These are phyloP conservation scores for Geoglossum glabrum DNA, from an alignment of 495 filamentous ascomycete species.

Conservation along the genomic window DNA sequence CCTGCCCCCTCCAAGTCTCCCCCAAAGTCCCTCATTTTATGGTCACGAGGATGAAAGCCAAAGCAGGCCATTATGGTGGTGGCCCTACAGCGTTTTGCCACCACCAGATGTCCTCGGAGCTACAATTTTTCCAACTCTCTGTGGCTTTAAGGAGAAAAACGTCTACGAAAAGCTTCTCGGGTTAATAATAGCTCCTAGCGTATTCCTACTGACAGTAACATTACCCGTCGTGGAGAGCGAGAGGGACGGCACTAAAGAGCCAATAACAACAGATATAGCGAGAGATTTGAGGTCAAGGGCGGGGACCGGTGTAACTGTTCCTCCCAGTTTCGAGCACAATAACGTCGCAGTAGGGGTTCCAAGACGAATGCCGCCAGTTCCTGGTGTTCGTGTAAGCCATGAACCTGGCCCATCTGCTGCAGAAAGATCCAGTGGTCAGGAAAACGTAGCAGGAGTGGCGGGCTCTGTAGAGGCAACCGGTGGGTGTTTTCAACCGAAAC, in stretches of 20 bases:
- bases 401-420: neutral
- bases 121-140: slow-evolving; percentile 78
- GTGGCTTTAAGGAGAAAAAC: slow-evolving; percentile 54
- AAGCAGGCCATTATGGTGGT: slow-evolving; percentile 11
- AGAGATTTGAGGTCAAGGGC: neutral
- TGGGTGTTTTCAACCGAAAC: neutral
- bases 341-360: neutral
- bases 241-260: slow-evolving; percentile 26
- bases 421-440: neutral
- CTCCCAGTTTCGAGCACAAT: neutral
- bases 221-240: slow-evolving; percentile 71
- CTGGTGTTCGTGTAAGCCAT: neutral
- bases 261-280: neutral
- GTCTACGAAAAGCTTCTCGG: slow-evolving; percentile 60
- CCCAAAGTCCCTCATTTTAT: slow-evolving; percentile 25
- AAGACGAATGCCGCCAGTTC: neutral
- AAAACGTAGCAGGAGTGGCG: neutral
- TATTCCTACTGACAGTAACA: slow-evolving; percentile 78
- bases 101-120: slow-evolving; percentile 44
- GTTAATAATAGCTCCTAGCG: slow-evolving; percentile 63
- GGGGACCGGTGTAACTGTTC: neutral
- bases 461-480: neutral
- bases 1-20: slow-evolving; percentile 29
- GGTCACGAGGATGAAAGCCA: slow-evolving; percentile 8
- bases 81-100: slow-evolving; percentile 30